Evolutionary conservation across 2,329 filamentous ascomycete species (phyloP).

Genomic region (Cladophialophora carrionii): DNA sequence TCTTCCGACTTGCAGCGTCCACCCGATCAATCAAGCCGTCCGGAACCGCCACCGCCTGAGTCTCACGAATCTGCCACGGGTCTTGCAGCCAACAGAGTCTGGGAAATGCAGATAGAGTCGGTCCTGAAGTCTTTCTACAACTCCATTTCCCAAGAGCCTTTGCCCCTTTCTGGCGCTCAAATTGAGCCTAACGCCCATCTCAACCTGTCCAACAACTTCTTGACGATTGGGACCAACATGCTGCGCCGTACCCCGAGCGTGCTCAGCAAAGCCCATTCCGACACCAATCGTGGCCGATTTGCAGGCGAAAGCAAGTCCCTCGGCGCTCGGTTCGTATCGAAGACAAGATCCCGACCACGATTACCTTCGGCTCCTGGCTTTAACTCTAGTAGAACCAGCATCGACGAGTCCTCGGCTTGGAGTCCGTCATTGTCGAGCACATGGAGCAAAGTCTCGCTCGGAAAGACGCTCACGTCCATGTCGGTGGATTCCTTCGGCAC

Average conservation of each 20-base stretch:
- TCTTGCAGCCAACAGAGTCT: conserved; percentile 71
- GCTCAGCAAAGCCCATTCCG: conserved; percentile 89
- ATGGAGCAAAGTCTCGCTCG: conserved; percentile 92
- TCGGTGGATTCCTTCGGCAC: conserved; percentile 90
- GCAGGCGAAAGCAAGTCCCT: conserved; percentile 65
- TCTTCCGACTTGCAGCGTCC: conserved; percentile 27
- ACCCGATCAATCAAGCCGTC: conserved; percentile 40
- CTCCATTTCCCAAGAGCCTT: conserved; percentile 82
- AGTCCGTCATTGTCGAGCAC: conserved; percentile 89
- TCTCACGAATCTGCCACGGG: conserved; percentile 57
- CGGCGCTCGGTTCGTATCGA: conserved; percentile 77
- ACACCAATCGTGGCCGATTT: conserved; percentile 70
- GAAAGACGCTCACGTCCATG: conserved; percentile 86
- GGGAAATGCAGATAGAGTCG: conserved; percentile 87
- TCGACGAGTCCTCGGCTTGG: conserved; percentile 92
- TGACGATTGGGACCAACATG: conserved; percentile 68
- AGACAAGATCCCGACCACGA: conserved; percentile 79
- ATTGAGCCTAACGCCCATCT: conserved; percentile 43
- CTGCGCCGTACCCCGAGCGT: conserved; percentile 87
- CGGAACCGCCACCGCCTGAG: conserved; percentile 58
- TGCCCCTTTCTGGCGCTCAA: conserved; percentile 74
- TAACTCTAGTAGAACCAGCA: conserved; percentile 88
- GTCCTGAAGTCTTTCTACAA: conserved; percentile 89
- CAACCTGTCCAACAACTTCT: conserved; percentile 59
- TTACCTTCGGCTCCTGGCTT: conserved; percentile 77